Percentiles rank a stretch among this genome's conserved stretches.
phyloP scores from a whole-genome alignment of 2,329 filamentous ascomycete genomes.

The Penicillium sp. region DNA sequence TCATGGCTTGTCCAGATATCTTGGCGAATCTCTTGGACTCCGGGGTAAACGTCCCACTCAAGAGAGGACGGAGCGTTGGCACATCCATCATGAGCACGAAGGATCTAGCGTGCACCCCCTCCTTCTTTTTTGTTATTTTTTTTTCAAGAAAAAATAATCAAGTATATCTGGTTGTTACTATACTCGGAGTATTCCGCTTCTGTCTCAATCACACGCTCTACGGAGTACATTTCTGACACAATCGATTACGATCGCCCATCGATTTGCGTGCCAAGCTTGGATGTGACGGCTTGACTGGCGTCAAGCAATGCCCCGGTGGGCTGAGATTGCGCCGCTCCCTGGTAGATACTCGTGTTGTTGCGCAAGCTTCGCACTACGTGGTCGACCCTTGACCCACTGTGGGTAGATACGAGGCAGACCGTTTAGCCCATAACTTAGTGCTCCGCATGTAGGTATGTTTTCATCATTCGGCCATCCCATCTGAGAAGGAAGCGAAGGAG shows the following conservation, averaged over 20 bases:
- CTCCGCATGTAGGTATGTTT: not conserved
- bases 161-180: not conserved
- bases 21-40: slow-evolving; percentile 5
- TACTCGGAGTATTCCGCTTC: not conserved
- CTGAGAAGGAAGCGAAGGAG: not conserved
- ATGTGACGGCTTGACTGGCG: slow-evolving; percentile 7
- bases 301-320: slow-evolving; percentile 21
- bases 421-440: not conserved
- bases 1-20: not conserved
- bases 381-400: slow-evolving; percentile 3
- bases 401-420: slow-evolving; percentile 8
- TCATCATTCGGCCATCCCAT: not conserved
- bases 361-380: not conserved
- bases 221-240: not conserved
- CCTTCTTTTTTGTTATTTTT: too few species aligned
- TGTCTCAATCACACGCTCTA: slow-evolving; percentile 1
- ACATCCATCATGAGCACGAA: not conserved
- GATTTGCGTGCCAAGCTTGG: slow-evolving; percentile 13
- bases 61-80: not conserved
- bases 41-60: slow-evolving; percentile 4
- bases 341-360: not conserved
- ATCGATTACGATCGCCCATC: slow-evolving; percentile 3
- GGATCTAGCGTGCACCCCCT: not conserved
- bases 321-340: not conserved
- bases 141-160: too few species aligned